Base-by-base conservation (phyloP, 305 asterid genomes). In the Fraxinus latifolia region DNA sequence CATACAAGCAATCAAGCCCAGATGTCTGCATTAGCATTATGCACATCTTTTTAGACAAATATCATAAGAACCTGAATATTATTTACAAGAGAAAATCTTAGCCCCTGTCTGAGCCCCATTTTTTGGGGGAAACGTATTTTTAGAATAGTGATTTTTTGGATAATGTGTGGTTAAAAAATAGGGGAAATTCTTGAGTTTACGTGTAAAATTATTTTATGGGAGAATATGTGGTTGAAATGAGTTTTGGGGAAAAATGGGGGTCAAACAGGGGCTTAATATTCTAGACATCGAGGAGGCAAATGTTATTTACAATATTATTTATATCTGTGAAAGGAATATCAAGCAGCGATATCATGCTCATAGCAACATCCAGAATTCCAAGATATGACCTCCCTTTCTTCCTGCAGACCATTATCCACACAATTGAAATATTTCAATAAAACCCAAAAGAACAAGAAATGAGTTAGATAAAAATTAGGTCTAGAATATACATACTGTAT, bases 241-340 rank as follows among this genome's bases (percentile, higher is more conserved):
- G 65, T 53, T 53, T 5, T 3, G 25, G 60, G 1, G 6, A 53
- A 53, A 53, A 53, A n/a, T n/a, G 23, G 65, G 25, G 65, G 25
- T n/a, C 25, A 53, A 53, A 53, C 23, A 53, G 23, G 23, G 1
- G 62, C 62, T 53, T 53, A 53, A 53, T 53, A 53, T n/a, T 53
- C 25, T 53, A 53, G 9, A 53, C 65, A 53, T n/a, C 3, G 3
- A 53, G 25, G 27, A 60, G 68, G 76, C 50, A 68, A 23, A 58
- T 81, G 50, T 19, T 68, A 70, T 47, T 90, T 92, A 96, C 99
- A 47, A 96, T 87, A 78, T 93, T 94, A 77, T 87, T 88, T 62
- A 92, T 87, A 87, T 96, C 98, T 4, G 97, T 92, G 90, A 96
- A 92, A 77, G 98, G 97, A 88, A 89, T 87, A 79, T 91, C 94